A percentile compares a stretch with the other conserved stretches of the same genome.
These are phyloP conservation scores for Conoideocrella luteorostrata DNA, from an alignment of 2,329 filamentous ascomycete genomes.

Conservation along the genomic window DNA sequence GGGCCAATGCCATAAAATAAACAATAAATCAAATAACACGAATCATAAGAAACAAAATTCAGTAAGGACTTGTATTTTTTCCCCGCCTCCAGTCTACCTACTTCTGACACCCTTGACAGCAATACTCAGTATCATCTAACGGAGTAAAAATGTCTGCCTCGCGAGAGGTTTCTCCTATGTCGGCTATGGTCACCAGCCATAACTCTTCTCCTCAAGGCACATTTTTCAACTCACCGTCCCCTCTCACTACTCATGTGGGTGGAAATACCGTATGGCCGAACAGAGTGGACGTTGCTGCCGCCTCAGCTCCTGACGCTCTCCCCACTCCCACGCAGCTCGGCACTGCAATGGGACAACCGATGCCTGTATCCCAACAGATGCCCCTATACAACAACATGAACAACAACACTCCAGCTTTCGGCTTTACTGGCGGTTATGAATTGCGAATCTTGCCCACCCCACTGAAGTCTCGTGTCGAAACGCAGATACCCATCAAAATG, in stretches of 20 bases:
- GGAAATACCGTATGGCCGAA: constrained; percentile 31
- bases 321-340: constrained; percentile 20
- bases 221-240: constrained; percentile 42
- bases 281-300: constrained; percentile 19
- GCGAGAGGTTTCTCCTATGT: constrained; percentile 49
- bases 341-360: constrained; percentile 8
- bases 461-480: constrained; percentile 87
- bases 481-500: constrained; percentile 85
- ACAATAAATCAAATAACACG: constrained; percentile 16
- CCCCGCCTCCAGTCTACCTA: not conserved
- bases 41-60: constrained; percentile 34
- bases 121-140: constrained; percentile 44
- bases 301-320: constrained; percentile 17
- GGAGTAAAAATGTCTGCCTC: constrained; percentile 40
- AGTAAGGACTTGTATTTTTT: constrained; percentile 26
- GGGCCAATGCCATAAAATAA: constrained; percentile 16
- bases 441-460: constrained; percentile 62
- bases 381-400: constrained; percentile 20
- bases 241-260: constrained; percentile 28
- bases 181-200: constrained; percentile 44
- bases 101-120: constrained; percentile 32
- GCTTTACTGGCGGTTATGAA: constrained; percentile 29
- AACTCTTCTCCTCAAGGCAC: constrained; percentile 42
- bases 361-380: constrained; percentile 19
- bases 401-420: constrained; percentile 19